Evolutionary conservation across 345 rosid genomes (phyloP), one percentile per base, ranked within the genome.

Genomic region (Physaria fendleri): DNA sequence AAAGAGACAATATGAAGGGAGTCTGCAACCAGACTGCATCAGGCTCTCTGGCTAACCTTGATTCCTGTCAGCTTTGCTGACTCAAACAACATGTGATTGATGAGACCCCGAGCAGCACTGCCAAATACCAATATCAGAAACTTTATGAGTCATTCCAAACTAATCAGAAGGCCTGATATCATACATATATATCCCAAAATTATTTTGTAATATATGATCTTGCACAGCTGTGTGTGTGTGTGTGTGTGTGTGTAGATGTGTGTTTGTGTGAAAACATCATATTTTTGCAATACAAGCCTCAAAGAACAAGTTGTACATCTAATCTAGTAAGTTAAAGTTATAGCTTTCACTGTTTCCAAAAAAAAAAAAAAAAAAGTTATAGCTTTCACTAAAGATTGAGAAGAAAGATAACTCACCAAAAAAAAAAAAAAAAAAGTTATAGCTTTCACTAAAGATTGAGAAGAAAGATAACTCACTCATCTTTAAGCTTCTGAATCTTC

Each of bases 51-150:
- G 82, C 88, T 81, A 72, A 78, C 78, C 75, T 90, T 94, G 38
- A 81, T 79, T 62, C 99, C 88, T 15, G 90, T 65, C 75, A 77
- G 35, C 80, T 74, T 83, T 79, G 88, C 96, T 12, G 95, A 59
- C 76, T 87, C 99, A 0, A 79, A 76, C 29, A 93, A 77, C 49
- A 89, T 87, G 73, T 93, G 99, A 71, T 93, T 89, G 70, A 89
- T 83, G 57, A 89, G 97, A 65, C 95, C 97, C 57, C 97, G 80
- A 17, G 99, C 99, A 4, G 96, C 99, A 56, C 99, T 94, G 82
- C 77, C 72, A 72, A 57, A 60, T 15, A 65, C 39, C 56, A 63
- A 25, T 37, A 71, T 20, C 54, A 51, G 57, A 51, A 12, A 32
- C 18, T 14, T 24, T 14, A n/a, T 23, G 17, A 21, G 53, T 56